phyloP scores from a whole-genome alignment of 768 basidiomycete species.

The Leccinellum rugosiceps region DNA sequence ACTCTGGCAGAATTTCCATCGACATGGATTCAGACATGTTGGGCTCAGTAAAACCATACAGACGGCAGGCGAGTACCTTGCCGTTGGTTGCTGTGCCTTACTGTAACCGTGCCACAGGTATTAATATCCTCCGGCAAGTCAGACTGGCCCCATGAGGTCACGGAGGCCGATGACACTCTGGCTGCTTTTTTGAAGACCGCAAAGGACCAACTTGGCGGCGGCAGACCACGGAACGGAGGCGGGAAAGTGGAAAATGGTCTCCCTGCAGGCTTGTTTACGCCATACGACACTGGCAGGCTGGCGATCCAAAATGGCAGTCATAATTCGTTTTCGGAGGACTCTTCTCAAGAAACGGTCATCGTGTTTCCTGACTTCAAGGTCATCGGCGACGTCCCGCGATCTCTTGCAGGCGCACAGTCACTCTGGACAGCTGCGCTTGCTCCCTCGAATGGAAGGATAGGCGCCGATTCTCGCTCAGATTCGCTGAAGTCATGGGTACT shows the following conservation, averaged over 20 bases:
- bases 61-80: slow-evolving; percentile 60
- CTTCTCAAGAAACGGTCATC: slow-evolving; percentile 71
- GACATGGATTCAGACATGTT: slow-evolving; percentile 81
- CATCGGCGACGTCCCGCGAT: slow-evolving; percentile 66
- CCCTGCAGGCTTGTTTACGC: slow-evolving; percentile 54
- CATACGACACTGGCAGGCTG: slow-evolving; percentile 52
- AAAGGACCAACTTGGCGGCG: slow-evolving; percentile 15
- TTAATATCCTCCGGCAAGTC: slow-evolving; percentile 87
- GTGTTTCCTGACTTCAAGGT: slow-evolving; percentile 92
- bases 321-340: slow-evolving; percentile 57
- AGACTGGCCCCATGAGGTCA: slow-evolving; percentile 85
- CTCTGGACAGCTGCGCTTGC: slow-evolving; percentile 66
- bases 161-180: slow-evolving; percentile 65
- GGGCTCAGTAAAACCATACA: slow-evolving; percentile 83
- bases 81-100: background rate
- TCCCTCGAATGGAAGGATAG: slow-evolving; percentile 51
- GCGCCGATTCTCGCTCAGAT: slow-evolving; percentile 41
- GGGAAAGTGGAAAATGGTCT: slow-evolving; percentile 6
- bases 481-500: slow-evolving; percentile 69
- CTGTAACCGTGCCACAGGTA: slow-evolving; percentile 44
- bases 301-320: slow-evolving; percentile 86
- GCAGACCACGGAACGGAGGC: background rate
- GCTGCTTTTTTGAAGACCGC: slow-evolving; percentile 50
- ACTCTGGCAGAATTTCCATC: slow-evolving; percentile 66
- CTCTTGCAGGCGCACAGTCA: slow-evolving; percentile 60